Percentiles rank a stretch among this genome's conserved stretches.
Evolutionary conservation across 148 eudicot species (phyloP).

Genomic region (Rhododendron molle): DNA sequence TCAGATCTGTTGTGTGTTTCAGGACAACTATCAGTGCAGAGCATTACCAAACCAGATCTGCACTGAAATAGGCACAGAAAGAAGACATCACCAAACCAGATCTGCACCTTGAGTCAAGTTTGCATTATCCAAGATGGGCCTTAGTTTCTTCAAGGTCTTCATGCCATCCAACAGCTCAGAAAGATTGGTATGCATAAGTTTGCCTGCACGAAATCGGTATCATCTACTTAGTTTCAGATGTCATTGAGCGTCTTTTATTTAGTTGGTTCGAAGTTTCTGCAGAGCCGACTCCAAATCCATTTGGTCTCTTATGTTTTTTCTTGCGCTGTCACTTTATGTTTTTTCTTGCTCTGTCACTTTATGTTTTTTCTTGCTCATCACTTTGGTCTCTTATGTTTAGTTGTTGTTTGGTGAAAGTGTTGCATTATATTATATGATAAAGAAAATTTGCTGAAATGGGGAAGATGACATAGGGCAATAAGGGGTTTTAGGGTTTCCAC

Average conservation of each 20-base stretch:
- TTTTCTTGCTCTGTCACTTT: no score
- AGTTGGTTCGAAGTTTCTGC: background rate
- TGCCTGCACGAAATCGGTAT: background rate
- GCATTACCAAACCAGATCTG: no score
- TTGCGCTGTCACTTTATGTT: no score
- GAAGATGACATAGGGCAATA: background rate
- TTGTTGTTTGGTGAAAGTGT: background rate
- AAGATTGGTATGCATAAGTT: background rate
- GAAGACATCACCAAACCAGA: no score
- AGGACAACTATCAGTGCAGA: no score
- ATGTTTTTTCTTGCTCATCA: background rate
- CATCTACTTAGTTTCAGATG: background rate
- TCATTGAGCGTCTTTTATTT: background rate
- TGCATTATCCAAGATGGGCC: background rate
- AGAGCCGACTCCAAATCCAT: background rate
- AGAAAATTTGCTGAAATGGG: background rate
- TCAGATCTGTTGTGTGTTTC: no score
- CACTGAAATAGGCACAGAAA: no score
- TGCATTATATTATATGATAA: background rate
- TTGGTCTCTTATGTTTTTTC: background rate
- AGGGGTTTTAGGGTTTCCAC: no score
- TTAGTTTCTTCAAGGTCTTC: background rate
- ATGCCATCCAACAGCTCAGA: background rate
- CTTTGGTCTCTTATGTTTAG: background rate
- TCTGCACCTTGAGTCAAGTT: background rate